phyloP scores from a whole-genome alignment of 2,329 filamentous ascomycete genomes.

The Stagonosporopsis cucurbitacearum region DNA sequence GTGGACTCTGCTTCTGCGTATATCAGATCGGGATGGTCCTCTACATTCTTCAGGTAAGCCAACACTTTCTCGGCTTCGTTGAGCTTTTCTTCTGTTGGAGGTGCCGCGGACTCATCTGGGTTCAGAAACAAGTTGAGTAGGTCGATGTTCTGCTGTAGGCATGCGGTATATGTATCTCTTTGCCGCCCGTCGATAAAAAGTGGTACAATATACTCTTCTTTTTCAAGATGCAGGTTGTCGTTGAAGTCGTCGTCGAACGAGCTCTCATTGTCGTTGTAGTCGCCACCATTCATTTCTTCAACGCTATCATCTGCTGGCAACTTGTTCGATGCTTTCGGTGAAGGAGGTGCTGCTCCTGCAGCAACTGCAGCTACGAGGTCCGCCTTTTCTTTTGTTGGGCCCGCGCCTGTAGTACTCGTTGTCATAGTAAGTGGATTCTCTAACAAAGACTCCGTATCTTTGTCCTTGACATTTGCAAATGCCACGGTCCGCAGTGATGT shows the following conservation, averaged over 20 bases:
- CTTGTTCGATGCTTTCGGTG: background rate
- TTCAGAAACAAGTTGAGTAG: constrained; percentile 20
- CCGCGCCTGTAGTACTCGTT: background rate
- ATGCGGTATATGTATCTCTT: constrained; percentile 28
- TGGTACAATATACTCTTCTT: constrained; percentile 43
- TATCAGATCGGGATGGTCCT: constrained; percentile 43
- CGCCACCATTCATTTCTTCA: constrained; percentile 28
- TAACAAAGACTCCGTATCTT: constrained; percentile 4
- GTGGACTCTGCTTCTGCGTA: constrained; percentile 29
- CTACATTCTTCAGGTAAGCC: constrained; percentile 32
- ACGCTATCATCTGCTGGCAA: constrained; percentile 21
- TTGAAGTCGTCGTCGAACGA: constrained; percentile 39
- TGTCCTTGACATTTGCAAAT: constrained; percentile 23
- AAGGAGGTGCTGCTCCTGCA: background rate
- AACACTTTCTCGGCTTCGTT: constrained; percentile 28
- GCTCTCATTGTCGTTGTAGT: constrained; percentile 27
- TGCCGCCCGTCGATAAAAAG: constrained; percentile 44
- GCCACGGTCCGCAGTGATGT: constrained; percentile 40
- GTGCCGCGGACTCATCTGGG: background rate
- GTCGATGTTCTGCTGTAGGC: constrained; percentile 28
- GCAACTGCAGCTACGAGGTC: constrained; percentile 10
- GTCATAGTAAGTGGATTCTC: constrained; percentile 1
- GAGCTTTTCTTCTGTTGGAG: constrained; percentile 12
- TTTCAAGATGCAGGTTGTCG: constrained; percentile 38
- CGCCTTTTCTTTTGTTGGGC: constrained; percentile 3